phyloP scores from a whole-genome alignment of 495 filamentous ascomycete genomes.

The Venustampulla echinocandica region DNA sequence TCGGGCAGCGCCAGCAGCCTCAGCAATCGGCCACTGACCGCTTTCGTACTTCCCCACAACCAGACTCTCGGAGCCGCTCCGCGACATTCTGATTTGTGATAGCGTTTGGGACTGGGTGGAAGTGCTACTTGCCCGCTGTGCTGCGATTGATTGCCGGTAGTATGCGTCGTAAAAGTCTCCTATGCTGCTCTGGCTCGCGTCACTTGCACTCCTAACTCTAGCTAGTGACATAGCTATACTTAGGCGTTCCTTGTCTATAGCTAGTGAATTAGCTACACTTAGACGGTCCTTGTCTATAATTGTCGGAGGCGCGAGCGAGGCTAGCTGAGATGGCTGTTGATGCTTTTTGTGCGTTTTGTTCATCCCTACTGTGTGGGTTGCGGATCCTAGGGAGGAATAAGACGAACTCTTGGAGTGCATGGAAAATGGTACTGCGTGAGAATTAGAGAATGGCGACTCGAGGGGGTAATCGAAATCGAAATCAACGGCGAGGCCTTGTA shows the following conservation, averaged over 20 bases:
- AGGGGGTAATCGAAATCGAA: conserved; percentile 18
- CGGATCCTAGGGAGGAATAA: not conserved
- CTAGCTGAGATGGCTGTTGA: conserved; percentile 2
- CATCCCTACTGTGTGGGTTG: not conserved
- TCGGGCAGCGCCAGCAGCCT: too few species aligned
- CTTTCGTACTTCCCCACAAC: too few species aligned
- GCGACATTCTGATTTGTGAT: too few species aligned
- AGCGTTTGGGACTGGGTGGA: too few species aligned
- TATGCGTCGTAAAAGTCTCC: conserved; percentile 19
- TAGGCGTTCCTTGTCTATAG: too few species aligned
- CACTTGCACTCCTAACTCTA: conserved; percentile 5
- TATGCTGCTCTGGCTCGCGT: conserved; percentile 9
- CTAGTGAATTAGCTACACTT: too few species aligned
- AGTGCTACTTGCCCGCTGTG: too few species aligned
- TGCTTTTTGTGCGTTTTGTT: not conserved
- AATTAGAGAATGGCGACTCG: conserved; percentile 17
- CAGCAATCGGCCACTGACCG: too few species aligned
- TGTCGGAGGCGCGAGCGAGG: too few species aligned
- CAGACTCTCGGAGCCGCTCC: too few species aligned
- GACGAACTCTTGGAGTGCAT: conserved; percentile 5
- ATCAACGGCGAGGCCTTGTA: conserved; percentile 16
- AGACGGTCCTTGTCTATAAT: too few species aligned
- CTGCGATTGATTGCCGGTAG: conserved; percentile 8
- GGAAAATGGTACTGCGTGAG: conserved; percentile 1
- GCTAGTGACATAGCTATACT: not conserved